Percentiles rank a stretch among this genome's conserved stretches.
Evolutionary conservation across 805 yeast species (phyloP).

Genomic region (Teunomyces panamensis): DNA sequence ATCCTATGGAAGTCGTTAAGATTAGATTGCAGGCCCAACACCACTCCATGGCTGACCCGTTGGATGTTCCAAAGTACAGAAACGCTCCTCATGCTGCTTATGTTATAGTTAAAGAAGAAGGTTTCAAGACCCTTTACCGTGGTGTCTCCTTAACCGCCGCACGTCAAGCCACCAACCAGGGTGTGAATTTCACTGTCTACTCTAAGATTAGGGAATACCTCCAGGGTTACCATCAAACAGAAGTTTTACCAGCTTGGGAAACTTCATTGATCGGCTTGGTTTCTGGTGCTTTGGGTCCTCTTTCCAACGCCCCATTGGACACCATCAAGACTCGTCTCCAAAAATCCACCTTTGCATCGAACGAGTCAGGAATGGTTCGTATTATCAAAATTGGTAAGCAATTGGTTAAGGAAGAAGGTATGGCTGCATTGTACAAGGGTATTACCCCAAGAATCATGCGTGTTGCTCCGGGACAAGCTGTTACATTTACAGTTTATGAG

Average conservation of each 20-base stretch:
- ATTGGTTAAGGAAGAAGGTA: slow-evolving; percentile 84
- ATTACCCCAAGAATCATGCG: slow-evolving; percentile 98
- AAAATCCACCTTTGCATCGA: slow-evolving; percentile 71
- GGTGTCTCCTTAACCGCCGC: slow-evolving; percentile 97
- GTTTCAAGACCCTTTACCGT: slow-evolving; percentile 81
- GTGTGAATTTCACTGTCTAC: slow-evolving; percentile 95
- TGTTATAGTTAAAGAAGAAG: slow-evolving; percentile 86
- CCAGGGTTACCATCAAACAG: slow-evolving; percentile 56
- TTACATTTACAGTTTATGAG: slow-evolving; percentile 95
- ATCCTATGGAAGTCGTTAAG: slow-evolving; percentile 97
- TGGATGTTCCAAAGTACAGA: slow-evolving; percentile 78
- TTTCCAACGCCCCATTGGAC: slow-evolving; percentile 95
- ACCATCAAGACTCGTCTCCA: slow-evolving; percentile 97
- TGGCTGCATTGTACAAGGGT: slow-evolving; percentile 76
- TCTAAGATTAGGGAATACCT: slow-evolving; percentile 74
- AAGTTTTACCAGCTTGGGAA: slow-evolving; percentile 84
- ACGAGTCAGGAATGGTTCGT: slow-evolving; percentile 70
- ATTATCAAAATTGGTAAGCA: slow-evolving; percentile 77
- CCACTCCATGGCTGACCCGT: slow-evolving; percentile 83
- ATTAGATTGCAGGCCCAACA: slow-evolving; percentile 95
- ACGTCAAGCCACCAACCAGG: slow-evolving; percentile 97
- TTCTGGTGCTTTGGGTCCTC: slow-evolving; percentile 97
- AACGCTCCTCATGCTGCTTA: slow-evolving; percentile 90
- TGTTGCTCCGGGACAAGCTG: slow-evolving; percentile 99
- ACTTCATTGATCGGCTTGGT: slow-evolving; percentile 87